Evolutionary conservation across 371 early-diverging fungal genomes (phyloP).

Genomic region (Rhizopus microsporus): DNA sequence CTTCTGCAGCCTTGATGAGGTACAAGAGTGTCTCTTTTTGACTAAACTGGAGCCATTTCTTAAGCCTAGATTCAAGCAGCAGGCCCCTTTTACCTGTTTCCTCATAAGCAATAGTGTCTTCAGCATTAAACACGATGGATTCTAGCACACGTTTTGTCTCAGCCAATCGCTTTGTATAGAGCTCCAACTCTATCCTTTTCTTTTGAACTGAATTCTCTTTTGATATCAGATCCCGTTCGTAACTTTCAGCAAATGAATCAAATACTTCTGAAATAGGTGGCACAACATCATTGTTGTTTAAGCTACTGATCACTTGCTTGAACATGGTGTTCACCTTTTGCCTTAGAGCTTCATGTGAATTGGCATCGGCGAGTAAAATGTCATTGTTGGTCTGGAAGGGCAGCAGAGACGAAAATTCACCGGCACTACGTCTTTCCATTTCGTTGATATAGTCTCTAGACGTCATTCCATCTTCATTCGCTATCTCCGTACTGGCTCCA

Average conservation of each 20-base stretch:
- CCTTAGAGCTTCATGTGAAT: conserved; percentile 22
- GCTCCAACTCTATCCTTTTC: conserved; percentile 28
- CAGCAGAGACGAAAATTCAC: background rate
- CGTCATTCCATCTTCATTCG: conserved; percentile 72
- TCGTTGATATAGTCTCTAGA: conserved; percentile 52
- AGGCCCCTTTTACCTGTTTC: conserved; percentile 1
- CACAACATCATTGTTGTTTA: conserved; percentile 2
- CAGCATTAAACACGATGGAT: background rate
- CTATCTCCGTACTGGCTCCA: conserved; percentile 76
- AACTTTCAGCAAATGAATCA: conserved; percentile 37
- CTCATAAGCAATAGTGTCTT: conserved; percentile 8
- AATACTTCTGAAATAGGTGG: conserved; percentile 36
- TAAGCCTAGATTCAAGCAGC: conserved; percentile 13
- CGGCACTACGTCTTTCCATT: conserved; percentile 18
- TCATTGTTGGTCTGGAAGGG: background rate
- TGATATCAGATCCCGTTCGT: conserved; percentile 35
- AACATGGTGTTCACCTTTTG: conserved; percentile 25
- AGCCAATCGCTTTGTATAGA: conserved; percentile 23
- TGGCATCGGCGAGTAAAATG: conserved; percentile 19
- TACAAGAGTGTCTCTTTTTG: conserved; percentile 17
- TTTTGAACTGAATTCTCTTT: conserved; percentile 27
- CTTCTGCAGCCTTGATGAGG: background rate
- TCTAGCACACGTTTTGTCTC: conserved; percentile 23
- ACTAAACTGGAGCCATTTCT: conserved; percentile 17
- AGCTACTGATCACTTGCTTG: conserved; percentile 10